Evolutionary conservation across 2,329 filamentous ascomycete genomes (phyloP), one percentile per base, ranked within the genome.

Genomic region (Xylariaceae sp.): DNA sequence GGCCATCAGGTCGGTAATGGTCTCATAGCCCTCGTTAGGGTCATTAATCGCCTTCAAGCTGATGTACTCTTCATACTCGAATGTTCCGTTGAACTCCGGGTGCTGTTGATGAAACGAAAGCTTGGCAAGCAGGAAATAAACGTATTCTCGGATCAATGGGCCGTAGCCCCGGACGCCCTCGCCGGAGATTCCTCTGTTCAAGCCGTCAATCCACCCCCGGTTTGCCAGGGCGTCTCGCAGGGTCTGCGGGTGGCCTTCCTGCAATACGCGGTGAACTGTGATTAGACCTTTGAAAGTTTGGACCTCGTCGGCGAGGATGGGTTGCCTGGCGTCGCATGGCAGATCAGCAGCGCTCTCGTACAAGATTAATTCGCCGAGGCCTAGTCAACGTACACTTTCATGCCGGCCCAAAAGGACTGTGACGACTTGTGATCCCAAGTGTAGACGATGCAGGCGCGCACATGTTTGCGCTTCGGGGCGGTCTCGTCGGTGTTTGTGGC

Each of bases 341-440:
- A 29, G 42, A 57, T 65, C 51, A 65, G 60, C 49, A 37, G n/a
- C 26, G 47, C 32, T 37, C 36, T 48, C 16, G 12, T 16, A 29
- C 36, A 29, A 15, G 12, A 39, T 26, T 9, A 36, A 8, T 18
- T 41, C 16, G 12, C 6, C 43, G 10, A 7, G 10, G 15, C 39
- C 46, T 12, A 3, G 22, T 48, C 36, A 49, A 80, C 87, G 63
- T 81, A 95, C 87, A 97, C 92, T 84, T 99, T 99, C 81, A 99
- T 95, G 70, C 92, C 92, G 53, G 89, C 85, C 94, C 94, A 99
- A 72, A 99, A 99, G 68, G 92, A 89, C 69, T 85, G 80, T 40
- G 92, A 95, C 61, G 88, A 95, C 76, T 95, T 95, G 77, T 99
- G 91, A 74, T 99, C 94, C 94, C 94, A 99, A 55, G 92, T 97